phyloP scores from a whole-genome alignment of 2,329 filamentous ascomycete genomes.

The Fusarium odoratissimum region DNA sequence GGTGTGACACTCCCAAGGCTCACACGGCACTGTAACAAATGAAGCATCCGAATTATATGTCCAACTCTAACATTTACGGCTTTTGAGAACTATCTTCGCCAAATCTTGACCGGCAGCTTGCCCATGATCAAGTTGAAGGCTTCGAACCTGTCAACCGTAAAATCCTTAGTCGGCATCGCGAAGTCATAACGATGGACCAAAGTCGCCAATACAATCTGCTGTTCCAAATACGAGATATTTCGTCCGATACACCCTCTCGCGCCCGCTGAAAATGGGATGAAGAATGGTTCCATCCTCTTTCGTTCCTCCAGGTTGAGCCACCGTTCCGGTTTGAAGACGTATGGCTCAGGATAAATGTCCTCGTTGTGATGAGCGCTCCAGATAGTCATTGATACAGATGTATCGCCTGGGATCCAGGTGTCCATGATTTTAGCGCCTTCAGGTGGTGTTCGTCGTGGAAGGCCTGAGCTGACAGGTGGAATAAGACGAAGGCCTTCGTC shows the following conservation, averaged over 20 bases:
- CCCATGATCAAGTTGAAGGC: conserved; percentile 11
- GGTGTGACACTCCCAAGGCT: neutral
- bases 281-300: conserved; percentile 50
- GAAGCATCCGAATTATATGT: neutral
- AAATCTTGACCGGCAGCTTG: neutral
- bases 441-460: conserved; percentile 43
- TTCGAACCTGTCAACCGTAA: neutral
- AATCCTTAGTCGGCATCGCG: conserved; percentile 22
- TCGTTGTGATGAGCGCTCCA: conserved; percentile 54
- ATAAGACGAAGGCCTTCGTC: conserved; percentile 58
- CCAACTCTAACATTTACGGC: too few relatives aligned
- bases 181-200: conserved; percentile 58
- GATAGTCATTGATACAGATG: conserved; percentile 53
- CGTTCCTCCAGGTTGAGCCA: conserved; percentile 51
- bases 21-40: too few relatives aligned
- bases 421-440: conserved; percentile 47
- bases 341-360: conserved; percentile 53
- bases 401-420: conserved; percentile 52
- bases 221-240: conserved; percentile 57
- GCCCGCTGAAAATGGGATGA: conserved; percentile 57
- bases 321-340: conserved; percentile 54
- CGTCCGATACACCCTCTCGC: conserved; percentile 56
- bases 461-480: conserved; percentile 44
- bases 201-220: conserved; percentile 56
- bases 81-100: neutral